phyloP scores from a whole-genome alignment of 192 early-diverging fungal species.

The Allomyces macrogynus region DNA sequence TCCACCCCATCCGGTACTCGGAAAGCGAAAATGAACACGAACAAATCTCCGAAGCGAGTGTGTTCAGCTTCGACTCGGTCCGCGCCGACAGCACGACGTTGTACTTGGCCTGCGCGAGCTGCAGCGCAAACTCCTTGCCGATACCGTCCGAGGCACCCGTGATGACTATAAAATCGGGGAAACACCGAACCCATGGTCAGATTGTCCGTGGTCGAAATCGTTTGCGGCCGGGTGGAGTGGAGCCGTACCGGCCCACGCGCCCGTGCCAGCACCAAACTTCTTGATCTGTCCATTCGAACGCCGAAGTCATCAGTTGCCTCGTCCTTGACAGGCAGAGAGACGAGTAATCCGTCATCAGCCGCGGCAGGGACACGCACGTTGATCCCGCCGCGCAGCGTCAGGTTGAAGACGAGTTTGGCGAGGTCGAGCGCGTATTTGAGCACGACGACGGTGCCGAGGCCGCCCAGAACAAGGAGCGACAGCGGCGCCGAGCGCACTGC shows the following conservation, averaged over 20 bases:
- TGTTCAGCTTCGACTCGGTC: constrained; percentile 56
- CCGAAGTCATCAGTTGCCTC: neutral
- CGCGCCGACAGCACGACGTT: constrained; percentile 72
- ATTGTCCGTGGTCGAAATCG: neutral
- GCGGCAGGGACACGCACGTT: neutral
- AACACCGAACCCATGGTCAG: neutral
- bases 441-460: neutral
- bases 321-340: neutral
- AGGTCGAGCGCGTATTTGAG: neutral
- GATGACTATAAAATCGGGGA: constrained; percentile 27
- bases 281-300: constrained; percentile 13
- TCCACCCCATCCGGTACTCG: too few species aligned
- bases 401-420: neutral
- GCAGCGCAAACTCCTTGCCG: constrained; percentile 80
- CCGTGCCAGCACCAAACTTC: constrained; percentile 32
- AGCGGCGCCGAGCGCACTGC: neutral
- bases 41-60: constrained; percentile 45
- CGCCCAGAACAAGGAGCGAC: neutral
- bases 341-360: neutral
- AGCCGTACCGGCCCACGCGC: constrained; percentile 36
- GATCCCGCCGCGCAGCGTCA: neutral
- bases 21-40: constrained; percentile 3
- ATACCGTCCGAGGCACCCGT: constrained; percentile 95
- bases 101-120: constrained; percentile 64
- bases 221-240: neutral